phyloP scores from a whole-genome alignment of 192 early-diverging fungal species.

The Chytriomyces hyalinus region DNA sequence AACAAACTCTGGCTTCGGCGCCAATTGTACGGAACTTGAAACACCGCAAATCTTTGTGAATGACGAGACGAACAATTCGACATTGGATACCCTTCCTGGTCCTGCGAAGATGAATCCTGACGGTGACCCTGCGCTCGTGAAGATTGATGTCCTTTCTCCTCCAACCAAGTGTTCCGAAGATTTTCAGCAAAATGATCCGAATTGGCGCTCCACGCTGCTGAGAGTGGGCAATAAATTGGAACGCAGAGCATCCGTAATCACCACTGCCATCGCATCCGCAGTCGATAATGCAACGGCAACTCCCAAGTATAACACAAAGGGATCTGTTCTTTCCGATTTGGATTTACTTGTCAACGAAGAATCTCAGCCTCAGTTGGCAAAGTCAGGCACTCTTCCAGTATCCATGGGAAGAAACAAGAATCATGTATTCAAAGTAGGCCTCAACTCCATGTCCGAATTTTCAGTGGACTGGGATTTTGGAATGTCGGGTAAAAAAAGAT shows the following conservation, averaged over 20 bases:
- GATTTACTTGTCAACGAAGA: not conserved
- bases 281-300: not conserved
- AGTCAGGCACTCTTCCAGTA: not conserved
- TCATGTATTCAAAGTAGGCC: not conserved
- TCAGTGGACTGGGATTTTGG: conserved; percentile 30
- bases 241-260: not conserved
- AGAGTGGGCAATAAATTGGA: not conserved
- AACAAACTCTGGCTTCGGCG: no score
- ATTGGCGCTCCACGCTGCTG: no score
- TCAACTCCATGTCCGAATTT: conserved; percentile 34
- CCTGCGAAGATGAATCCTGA: no score
- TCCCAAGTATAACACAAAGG: conserved; percentile 27
- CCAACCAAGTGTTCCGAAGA: no score
- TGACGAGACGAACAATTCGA: no score
- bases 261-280: not conserved
- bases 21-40: no score
- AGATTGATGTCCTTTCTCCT: no score
- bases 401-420: not conserved
- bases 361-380: not conserved
- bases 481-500: conserved; percentile 33
- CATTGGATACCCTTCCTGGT: no score
- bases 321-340: conserved; percentile 2
- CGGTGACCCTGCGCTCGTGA: no score
- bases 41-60: no score
- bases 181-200: no score